Evolutionary conservation across 2,329 filamentous ascomycete genomes (phyloP).

Genomic region (Colletotrichum agaves): DNA sequence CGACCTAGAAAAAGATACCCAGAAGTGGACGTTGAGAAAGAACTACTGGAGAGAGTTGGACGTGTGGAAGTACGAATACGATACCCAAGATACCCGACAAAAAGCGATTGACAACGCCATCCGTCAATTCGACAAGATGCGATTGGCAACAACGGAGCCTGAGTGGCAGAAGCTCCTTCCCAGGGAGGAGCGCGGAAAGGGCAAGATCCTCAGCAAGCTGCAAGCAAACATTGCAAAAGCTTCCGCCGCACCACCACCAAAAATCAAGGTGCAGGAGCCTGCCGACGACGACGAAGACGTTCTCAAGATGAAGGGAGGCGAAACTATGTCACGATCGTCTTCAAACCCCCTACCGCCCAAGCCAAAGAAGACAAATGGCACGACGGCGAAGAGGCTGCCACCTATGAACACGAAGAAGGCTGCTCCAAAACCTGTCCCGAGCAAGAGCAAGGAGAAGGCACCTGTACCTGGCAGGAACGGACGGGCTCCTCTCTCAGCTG

Average conservation of each 20-base stretch:
- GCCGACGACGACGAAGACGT: conserved; percentile 55
- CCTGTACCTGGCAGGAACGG: conserved; percentile 52
- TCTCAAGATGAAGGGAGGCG: conserved; percentile 50
- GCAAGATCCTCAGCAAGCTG: conserved; percentile 70
- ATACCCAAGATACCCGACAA: conserved; percentile 64
- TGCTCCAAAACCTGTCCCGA: conserved; percentile 51
- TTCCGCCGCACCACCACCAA: conserved; percentile 54
- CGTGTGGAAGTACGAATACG: conserved; percentile 71
- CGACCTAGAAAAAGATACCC: conserved; percentile 57
- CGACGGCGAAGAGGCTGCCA: conserved; percentile 66
- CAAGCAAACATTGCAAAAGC: conserved; percentile 68
- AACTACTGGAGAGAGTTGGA: conserved; percentile 72
- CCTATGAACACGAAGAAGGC: conserved; percentile 46
- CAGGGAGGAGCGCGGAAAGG: conserved; percentile 67
- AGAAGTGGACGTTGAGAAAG: conserved; percentile 67
- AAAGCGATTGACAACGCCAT: conserved; percentile 70
- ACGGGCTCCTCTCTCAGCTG: conserved; percentile 63
- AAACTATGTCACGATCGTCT: conserved; percentile 60
- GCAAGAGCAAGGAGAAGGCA: conserved; percentile 54
- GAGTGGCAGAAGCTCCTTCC: conserved; percentile 72
- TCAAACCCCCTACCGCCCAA: conserved; percentile 64
- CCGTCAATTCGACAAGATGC: conserved; percentile 67
- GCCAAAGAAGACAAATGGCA: conserved; percentile 66
- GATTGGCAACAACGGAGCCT: conserved; percentile 64
- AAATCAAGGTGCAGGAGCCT: conserved; percentile 59